A percentile compares a stretch with the other conserved stretches of the same genome.
These are phyloP conservation scores for Ogataea hybrid DNA, from an alignment of 1,139 yeast genomes.

Conservation along the genomic window DNA sequence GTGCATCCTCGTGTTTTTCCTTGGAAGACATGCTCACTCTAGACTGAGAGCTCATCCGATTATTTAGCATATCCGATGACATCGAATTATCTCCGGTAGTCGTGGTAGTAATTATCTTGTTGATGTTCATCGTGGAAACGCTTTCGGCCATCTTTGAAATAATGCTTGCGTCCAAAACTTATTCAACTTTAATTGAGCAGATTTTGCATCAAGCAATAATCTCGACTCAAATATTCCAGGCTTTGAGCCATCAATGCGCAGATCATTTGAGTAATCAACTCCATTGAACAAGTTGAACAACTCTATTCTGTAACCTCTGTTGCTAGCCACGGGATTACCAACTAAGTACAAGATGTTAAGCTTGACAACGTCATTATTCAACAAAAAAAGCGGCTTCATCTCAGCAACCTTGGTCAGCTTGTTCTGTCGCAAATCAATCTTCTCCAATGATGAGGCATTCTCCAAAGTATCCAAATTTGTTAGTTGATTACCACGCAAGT, in stretches of 20 bases:
- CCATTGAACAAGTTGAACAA: slow-evolving; percentile 54
- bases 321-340: slow-evolving; percentile 42
- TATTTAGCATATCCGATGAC: slow-evolving; percentile 4
- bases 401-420: slow-evolving; percentile 37
- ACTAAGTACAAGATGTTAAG: slow-evolving; percentile 33
- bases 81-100: slow-evolving; percentile 15
- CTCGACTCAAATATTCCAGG: slow-evolving; percentile 67
- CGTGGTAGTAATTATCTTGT: slow-evolving; percentile 24
- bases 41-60: slow-evolving; percentile 8
- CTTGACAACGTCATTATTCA: slow-evolving; percentile 23
- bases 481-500: slow-evolving; percentile 54
- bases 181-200: slow-evolving; percentile 43
- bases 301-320: slow-evolving; percentile 50
- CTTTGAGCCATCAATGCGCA: slow-evolving; percentile 58
- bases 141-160: slow-evolving; percentile 35
- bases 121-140: slow-evolving; percentile 32
- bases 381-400: slow-evolving; percentile 37
- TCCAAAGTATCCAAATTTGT: slow-evolving; percentile 49
- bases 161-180: slow-evolving; percentile 39
- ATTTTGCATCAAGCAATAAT: slow-evolving; percentile 48
- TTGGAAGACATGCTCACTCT: slow-evolving; percentile 6
- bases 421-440: slow-evolving; percentile 58
- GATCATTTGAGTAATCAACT: slow-evolving; percentile 44
- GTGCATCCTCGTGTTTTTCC: slow-evolving; percentile 6
- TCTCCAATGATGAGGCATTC: slow-evolving; percentile 44